Conservation (phyloP, 805 yeast genomes). For the Dipodascopsis uninucleata region DNA sequence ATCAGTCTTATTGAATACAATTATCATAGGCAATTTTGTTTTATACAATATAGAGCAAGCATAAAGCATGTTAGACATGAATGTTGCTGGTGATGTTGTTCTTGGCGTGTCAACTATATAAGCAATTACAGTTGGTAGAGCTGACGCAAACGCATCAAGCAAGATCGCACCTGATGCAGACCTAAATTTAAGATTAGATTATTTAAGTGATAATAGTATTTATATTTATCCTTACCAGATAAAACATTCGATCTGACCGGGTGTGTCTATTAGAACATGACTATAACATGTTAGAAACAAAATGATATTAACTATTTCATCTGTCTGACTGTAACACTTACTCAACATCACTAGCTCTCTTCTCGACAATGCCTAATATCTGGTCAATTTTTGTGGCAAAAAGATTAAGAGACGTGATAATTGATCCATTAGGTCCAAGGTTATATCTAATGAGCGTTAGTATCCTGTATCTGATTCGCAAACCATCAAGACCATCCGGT, state of each 20-base stretch:
- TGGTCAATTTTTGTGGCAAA: constrained; percentile 96
- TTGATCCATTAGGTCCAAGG: constrained; percentile 97
- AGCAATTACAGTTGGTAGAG: constrained; percentile 93
- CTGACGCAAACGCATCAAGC: constrained; percentile 93
- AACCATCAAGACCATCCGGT: background rate
- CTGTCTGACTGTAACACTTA: constrained; percentile 34
- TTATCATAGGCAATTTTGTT: constrained; percentile 92
- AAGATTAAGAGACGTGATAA: constrained; percentile 87
- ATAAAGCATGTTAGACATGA: constrained; percentile 96
- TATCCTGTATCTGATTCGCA: too few species aligned
- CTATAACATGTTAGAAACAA: constrained; percentile 37
- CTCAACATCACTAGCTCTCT: constrained; percentile 49
- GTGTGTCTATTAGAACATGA: constrained; percentile 89
- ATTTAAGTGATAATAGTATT: background rate
- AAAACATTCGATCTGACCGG: constrained; percentile 98
- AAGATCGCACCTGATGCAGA: constrained; percentile 95
- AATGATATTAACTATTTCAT: background rate
- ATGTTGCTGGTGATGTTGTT: constrained; percentile 89
- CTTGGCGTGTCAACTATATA: constrained; percentile 96
- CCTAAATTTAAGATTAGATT: constrained; percentile 35
- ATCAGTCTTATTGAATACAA: constrained; percentile 94
- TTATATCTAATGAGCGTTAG: constrained; percentile 53
- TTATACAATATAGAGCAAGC: constrained; percentile 96
- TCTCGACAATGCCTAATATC: constrained; percentile 79
- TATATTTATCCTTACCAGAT: constrained; percentile 51